Evolutionary conservation across 768 basidiomycete genomes (phyloP).

Genomic region (Calocera cornea): DNA sequence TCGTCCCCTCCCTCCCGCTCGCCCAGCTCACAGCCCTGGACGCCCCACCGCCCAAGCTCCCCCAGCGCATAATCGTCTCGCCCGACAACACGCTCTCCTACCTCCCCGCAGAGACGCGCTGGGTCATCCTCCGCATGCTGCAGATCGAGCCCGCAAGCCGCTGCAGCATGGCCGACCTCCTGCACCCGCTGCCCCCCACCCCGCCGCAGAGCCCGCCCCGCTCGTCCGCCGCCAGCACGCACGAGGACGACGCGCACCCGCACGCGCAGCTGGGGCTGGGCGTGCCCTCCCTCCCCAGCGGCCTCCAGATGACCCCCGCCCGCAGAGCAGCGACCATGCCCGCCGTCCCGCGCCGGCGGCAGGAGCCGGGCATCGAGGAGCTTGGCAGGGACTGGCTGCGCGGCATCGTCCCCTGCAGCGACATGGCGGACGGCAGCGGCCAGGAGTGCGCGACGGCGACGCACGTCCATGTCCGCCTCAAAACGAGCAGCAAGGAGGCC

Average conservation of each 20-base stretch:
- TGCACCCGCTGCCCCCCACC: slow-evolving; percentile 11
- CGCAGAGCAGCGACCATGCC: neutral
- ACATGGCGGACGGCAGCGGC: neutral
- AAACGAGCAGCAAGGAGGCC: neutral
- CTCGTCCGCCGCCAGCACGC: neutral
- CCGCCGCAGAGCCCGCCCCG: neutral
- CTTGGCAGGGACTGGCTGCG: neutral
- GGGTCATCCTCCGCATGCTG: slow-evolving; percentile 32
- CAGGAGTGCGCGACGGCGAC: neutral
- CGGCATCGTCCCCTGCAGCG: neutral
- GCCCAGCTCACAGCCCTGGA: neutral
- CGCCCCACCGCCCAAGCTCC: neutral
- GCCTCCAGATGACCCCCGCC: neutral
- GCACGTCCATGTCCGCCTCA: neutral
- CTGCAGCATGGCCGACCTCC: slow-evolving; percentile 31
- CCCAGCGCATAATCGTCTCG: slow-evolving; percentile 22
- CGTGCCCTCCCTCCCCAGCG: neutral
- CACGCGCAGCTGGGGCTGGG: neutral
- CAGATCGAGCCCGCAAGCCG: slow-evolving; percentile 30
- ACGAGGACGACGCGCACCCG: neutral
- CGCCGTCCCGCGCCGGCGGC: neutral
- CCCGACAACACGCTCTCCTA: slow-evolving; percentile 35
- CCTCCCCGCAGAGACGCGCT: slow-evolving; percentile 31
- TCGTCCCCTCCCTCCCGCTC: neutral
- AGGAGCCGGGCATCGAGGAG: neutral